Percentiles rank a stretch among this genome's conserved stretches.
Conservation (phyloP, 352 stramenopile genomes). For the Hyaloperonospora brassicae region DNA sequence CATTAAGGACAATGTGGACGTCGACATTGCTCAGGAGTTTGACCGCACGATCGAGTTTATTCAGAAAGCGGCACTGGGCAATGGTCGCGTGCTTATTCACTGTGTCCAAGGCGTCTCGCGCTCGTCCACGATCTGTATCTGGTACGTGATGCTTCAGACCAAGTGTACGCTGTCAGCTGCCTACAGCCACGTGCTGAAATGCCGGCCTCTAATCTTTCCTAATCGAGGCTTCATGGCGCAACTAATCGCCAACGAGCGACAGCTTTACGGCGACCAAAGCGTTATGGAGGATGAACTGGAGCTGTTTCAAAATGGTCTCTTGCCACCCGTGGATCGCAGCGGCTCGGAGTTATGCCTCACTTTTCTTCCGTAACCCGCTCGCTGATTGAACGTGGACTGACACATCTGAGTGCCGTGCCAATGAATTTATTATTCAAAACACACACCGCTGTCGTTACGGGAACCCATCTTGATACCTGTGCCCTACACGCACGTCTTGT, state of each 20-base stretch:
- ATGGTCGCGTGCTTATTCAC: constrained; percentile 63
- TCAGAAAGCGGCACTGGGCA: constrained; percentile 23
- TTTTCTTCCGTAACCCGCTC: constrained; percentile 24
- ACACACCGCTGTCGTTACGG: too few relatives aligned
- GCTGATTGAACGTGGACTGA: constrained; percentile 7
- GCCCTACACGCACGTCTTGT: too few relatives aligned
- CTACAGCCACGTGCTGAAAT: constrained; percentile 74
- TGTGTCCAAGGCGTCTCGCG: constrained; percentile 77
- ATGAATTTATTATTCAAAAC: constrained; percentile 19
- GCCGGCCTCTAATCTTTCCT: constrained; percentile 67
- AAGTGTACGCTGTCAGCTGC: constrained; percentile 64
- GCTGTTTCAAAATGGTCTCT: constrained; percentile 52
- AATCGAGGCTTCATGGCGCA: constrained; percentile 77
- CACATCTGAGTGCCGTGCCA: constrained; percentile 12
- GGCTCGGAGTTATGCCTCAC: constrained; percentile 48
- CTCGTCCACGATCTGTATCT: constrained; percentile 70
- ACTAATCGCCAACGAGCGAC: constrained; percentile 54
- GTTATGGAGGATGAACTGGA: constrained; percentile 59
- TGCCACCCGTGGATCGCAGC: constrained; percentile 48
- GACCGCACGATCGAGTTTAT: constrained; percentile 48
- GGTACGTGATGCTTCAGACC: constrained; percentile 71
- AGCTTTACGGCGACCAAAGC: constrained; percentile 63
- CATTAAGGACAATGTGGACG: constrained; percentile 50
- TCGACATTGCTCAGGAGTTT: constrained; percentile 54
- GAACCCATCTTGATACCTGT: too few relatives aligned